Evolutionary conservation across 768 basidiomycete species (phyloP).

Genomic region (Suillus ampliporus): DNA sequence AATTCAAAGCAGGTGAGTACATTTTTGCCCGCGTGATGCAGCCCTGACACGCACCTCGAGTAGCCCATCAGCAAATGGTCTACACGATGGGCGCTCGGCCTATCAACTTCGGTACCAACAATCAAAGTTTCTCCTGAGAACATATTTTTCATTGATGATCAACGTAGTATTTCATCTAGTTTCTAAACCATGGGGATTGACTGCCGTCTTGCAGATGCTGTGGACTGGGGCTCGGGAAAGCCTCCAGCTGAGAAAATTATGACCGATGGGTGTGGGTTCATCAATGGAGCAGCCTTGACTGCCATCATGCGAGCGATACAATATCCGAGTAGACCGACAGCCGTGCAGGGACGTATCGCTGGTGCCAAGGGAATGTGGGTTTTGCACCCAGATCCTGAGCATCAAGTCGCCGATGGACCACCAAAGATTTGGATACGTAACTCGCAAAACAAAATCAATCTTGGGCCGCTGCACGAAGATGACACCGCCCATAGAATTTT

Average conservation of each 20-base stretch:
- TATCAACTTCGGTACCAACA: constrained; percentile 70
- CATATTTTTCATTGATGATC: constrained; percentile 58
- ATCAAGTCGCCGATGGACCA: constrained; percentile 36
- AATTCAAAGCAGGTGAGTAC: constrained; percentile 64
- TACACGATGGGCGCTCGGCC: constrained; percentile 64
- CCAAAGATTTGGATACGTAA: constrained; percentile 66
- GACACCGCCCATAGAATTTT: constrained; percentile 60
- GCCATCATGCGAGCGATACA: constrained; percentile 45
- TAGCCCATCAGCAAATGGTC: constrained; percentile 74
- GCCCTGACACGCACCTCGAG: constrained; percentile 1
- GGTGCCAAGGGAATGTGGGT: constrained; percentile 69
- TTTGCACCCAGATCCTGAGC: constrained; percentile 51
- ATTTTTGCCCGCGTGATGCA: background rate
- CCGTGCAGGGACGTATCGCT: constrained; percentile 64
- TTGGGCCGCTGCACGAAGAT: constrained; percentile 28
- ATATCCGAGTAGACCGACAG: constrained; percentile 48
- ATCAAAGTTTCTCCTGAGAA: constrained; percentile 55
- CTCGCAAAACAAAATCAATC: constrained; percentile 65
- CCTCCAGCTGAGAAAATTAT: constrained; percentile 56
- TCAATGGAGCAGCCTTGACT: constrained; percentile 59
- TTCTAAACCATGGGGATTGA: background rate
- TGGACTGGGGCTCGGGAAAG: constrained; percentile 36
- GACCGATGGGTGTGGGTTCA: constrained; percentile 75
- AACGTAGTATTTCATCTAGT: constrained; percentile 42
- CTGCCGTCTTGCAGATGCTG: background rate